Base-by-base conservation (phyloP, 495 filamentous ascomycete genomes). In the Penicillium simplicissimum region DNA sequence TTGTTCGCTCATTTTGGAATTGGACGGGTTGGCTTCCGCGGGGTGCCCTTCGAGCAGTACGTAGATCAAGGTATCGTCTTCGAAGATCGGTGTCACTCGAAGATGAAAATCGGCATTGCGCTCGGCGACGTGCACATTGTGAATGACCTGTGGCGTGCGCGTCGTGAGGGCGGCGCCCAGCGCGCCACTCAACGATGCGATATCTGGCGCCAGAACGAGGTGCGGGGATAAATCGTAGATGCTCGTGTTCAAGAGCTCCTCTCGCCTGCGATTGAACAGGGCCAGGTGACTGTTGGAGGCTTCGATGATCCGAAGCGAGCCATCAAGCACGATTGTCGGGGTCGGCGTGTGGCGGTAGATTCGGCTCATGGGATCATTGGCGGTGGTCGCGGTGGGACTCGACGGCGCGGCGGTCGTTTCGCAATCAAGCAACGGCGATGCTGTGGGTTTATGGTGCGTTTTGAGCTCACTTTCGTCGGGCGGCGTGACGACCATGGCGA, bases 81-180 rank as follows among this genome's bases (percentile, higher is more conserved):
- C 76, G 59, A 80, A 85, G 51, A 86, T 76, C 15, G 84, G 85
- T 1, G 81, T 76, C 9, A 84, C 73, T 17, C 82, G 80, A 2
- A 82, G 73, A 4, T 65, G 63, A 64, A 74, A 81, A 5, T 76
- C 67, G 1, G 69, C 47, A 0, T 58, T 54, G 28, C 36, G 62
- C 7, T 70, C 68, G 31, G 66, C 58, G 31, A 71, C 42, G 15
- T 71, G 60, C 19, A 80, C 59, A 9, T 52, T n/a, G 17, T 75
- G 66, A 31, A 78, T 67, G 6, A 66, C 47, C 61, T 80, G 75
- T 14, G 64, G 59, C 11, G 67, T 60, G 11, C 65, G 68, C 1
- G 76, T 71, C 4, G 78, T 65, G 19, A 81, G 66, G 43, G 83
- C 83, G 10, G 76, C 74, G 15, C 80, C 74, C 52, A 86, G 67